Conservation (phyloP, 805 yeast genomes). For the Spathaspora gorwiae region DNA sequence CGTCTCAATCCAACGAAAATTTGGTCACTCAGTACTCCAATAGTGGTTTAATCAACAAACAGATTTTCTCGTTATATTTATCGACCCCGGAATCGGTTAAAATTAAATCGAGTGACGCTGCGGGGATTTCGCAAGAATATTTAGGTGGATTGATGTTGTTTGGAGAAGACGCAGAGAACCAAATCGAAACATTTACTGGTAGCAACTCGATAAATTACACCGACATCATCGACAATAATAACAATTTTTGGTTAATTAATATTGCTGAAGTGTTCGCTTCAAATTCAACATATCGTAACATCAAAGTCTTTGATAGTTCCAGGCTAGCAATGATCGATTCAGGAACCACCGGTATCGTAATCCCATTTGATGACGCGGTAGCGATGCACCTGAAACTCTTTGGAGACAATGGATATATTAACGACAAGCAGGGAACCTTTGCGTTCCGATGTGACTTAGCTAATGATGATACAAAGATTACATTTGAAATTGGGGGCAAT, state of each 20-base stretch:
- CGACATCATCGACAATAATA: conserved; percentile 25
- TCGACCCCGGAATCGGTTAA: conserved; percentile 11
- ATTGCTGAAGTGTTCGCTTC: conserved; percentile 30
- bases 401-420: conserved; percentile 39
- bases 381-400: conserved; percentile 42
- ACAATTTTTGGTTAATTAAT: conserved; percentile 50
- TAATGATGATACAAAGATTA: conserved; percentile 19
- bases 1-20: conserved; percentile 37
- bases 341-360: conserved; percentile 60
- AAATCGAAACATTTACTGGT: conserved; percentile 10
- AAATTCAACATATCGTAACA: conserved; percentile 13
- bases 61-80: conserved; percentile 34
- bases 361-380: conserved; percentile 53
- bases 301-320: conserved; percentile 1
- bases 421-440: conserved; percentile 55
- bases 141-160: conserved; percentile 24
- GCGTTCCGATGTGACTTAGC: conserved; percentile 56
- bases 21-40: conserved; percentile 36
- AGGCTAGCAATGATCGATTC: conserved; percentile 54
- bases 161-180: conserved; percentile 17
- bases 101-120: not conserved
- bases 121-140: not conserved
- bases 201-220: conserved; percentile 39
- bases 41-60: conserved; percentile 27
- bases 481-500: conserved; percentile 39